Conservation (phyloP, 495 filamentous ascomycete species). For the Copromyces sp. region DNA sequence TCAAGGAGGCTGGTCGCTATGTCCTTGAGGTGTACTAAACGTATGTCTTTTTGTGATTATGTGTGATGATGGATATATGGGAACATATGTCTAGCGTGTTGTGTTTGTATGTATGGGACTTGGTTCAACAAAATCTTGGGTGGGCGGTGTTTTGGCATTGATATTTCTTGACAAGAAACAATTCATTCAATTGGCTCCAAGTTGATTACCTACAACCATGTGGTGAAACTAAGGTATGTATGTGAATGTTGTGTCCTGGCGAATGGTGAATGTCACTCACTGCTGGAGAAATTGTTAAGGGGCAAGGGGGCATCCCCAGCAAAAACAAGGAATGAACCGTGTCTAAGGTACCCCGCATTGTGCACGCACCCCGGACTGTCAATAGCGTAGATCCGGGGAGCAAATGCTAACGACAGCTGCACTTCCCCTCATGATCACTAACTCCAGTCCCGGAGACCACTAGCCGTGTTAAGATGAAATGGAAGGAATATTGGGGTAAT, state of each 20-base stretch:
- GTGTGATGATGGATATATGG: background rate
- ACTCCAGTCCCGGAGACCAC: background rate
- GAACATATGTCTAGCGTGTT: background rate
- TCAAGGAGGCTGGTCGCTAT: constrained; percentile 91
- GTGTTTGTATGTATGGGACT: background rate
- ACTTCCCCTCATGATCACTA: background rate
- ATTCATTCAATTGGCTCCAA: background rate
- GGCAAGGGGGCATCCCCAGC: background rate
- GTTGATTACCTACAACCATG: background rate
- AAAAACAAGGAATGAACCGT: background rate
- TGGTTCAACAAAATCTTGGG: background rate
- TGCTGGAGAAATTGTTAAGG: background rate
- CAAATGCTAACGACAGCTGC: background rate
- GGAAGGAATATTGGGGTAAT: background rate
- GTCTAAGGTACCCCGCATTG: background rate
- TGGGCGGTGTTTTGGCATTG: background rate
- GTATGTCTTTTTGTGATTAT: background rate
- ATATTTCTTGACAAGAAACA: background rate
- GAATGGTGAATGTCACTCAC: background rate
- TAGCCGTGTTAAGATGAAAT: background rate
- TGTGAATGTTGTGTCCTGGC: background rate
- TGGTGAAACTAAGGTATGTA: background rate
- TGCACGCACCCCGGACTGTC: background rate
- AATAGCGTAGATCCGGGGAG: background rate
- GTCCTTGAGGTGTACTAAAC: constrained; percentile 88